Percentiles rank a stretch among this genome's conserved stretches.
Evolutionary conservation across 345 rosid species (phyloP).

Genomic region (Gossypium turneri): DNA sequence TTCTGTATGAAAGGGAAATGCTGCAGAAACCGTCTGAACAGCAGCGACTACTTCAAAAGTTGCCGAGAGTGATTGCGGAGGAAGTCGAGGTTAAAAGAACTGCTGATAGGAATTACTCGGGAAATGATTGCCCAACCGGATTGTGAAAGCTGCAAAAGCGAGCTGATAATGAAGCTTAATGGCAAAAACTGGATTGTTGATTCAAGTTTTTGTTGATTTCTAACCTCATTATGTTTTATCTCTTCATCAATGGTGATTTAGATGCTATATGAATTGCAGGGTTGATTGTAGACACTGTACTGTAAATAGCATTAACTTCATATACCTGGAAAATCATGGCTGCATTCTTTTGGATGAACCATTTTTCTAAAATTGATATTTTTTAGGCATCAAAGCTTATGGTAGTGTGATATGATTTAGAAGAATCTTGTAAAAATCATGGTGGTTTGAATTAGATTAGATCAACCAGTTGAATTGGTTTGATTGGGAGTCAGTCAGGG

Average conservation of each 20-base stretch:
- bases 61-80: conserved; percentile 37
- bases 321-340: not conserved
- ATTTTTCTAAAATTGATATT: not conserved
- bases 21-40: conserved; percentile 36
- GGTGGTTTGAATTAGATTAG: no score
- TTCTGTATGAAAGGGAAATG: conserved; percentile 22
- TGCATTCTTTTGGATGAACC: not conserved
- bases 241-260: not conserved
- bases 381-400: not conserved
- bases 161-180: not conserved
- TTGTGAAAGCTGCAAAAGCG: not conserved
- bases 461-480: no score
- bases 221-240: not conserved
- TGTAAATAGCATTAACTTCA: not conserved
- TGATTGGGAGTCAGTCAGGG: no score
- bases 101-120: not conserved
- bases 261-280: not conserved
- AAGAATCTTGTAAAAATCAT: not conserved
- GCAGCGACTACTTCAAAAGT: conserved; percentile 27
- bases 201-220: not conserved
- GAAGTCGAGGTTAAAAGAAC: not conserved
- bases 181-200: not conserved
- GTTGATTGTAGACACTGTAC: not conserved
- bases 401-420: not conserved
- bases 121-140: not conserved